Evolutionary conservation across 306 rosid species (phyloP), one percentile per base, ranked within the genome.

Genomic region (Gillenia trifoliata): DNA sequence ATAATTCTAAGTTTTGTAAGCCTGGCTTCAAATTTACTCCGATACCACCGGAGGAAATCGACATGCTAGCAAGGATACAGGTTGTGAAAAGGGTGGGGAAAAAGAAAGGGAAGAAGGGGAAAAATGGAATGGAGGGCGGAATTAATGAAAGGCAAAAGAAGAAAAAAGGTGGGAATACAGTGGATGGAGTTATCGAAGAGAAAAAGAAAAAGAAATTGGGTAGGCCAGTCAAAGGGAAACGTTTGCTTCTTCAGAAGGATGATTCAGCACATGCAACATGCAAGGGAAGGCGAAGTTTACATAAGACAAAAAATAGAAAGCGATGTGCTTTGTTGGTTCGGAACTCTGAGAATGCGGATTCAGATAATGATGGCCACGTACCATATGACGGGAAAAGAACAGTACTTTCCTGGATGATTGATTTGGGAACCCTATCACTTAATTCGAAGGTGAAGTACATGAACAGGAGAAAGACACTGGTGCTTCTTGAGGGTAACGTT

Each of bases 321-420:
- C 88, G 88, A 68, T 64, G 85, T 83, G 83, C 82, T 81, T 64
- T 84, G 73, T 72, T 92, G 88, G 99, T 84, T 77, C 89, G 97
- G 28, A 83, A 88, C 85, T 80, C 91, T 15, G 89, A 82, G 69
- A 90, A 81, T 73, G 76, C 68, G 8, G 88, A 92, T 90, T 88
- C 96, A 55, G 87, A 78, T 68, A 78, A 47, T 81, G 90, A 89
- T 84, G 99, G 96, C 20, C 90, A 87, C 78, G 78, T 84, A 38
- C 92, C 85, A 17, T 92, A 90, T 79, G 80, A 78, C 64, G 97
- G 99, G 78, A 94, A 87, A 75, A 88, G 96, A 82, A 92, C 97
- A 22, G 79, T 88, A 62, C 83, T 94, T 77, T 64, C 93, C 43
- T 92, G 99, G 99, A 94, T 92, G 97, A 85, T 92, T 78, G 97